Conservation (phyloP, 306 rosid species). For the Cucurbita maxima region DNA sequence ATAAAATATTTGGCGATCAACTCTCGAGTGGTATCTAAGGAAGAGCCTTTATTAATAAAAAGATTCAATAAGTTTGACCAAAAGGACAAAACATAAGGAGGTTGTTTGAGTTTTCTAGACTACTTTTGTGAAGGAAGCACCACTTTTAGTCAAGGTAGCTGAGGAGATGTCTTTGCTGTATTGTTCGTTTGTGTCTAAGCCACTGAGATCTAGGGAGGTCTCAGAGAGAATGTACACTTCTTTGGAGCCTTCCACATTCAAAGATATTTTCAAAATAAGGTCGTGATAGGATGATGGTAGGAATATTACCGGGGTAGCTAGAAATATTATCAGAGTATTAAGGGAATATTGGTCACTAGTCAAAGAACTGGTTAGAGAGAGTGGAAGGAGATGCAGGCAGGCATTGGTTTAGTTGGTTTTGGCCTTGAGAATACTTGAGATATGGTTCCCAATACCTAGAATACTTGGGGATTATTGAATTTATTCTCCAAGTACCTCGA, state of each 20-base stretch:
- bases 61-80: neutral
- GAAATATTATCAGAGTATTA: neutral
- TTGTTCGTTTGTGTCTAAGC: neutral
- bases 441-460: neutral
- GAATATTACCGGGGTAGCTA: neutral
- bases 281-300: neutral
- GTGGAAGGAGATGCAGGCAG: neutral
- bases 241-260: neutral
- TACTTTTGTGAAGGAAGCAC: neutral
- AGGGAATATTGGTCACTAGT: neutral
- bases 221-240: neutral
- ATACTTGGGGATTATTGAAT: neutral
- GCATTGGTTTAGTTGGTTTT: neutral
- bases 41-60: neutral
- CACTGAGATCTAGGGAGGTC: neutral
- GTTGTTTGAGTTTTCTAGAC: neutral
- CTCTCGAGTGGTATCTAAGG: neutral
- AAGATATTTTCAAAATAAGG: neutral
- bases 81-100: neutral
- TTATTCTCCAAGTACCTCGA: neutral
- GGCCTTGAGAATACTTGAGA: neutral
- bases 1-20: neutral
- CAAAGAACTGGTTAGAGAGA: neutral
- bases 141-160: neutral
- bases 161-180: neutral